phyloP scores from a whole-genome alignment of 2,329 filamentous ascomycete genomes.

The Lomentospora prolificans region DNA sequence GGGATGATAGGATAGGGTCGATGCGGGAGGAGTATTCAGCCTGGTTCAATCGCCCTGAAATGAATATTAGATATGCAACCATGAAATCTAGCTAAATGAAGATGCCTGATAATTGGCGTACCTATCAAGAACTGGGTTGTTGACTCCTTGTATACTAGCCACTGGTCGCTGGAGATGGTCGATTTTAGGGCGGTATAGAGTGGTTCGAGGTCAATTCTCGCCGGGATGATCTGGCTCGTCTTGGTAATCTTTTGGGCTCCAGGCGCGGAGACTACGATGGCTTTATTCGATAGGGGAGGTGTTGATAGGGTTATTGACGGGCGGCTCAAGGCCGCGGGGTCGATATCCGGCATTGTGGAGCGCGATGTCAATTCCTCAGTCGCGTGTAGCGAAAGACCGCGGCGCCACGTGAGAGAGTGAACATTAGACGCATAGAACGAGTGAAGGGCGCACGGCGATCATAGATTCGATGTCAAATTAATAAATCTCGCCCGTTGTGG shows the following conservation, averaged over 20 bases:
- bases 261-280: constrained; percentile 42
- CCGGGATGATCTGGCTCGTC: constrained; percentile 51
- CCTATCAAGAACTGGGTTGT: constrained; percentile 54
- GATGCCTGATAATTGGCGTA: constrained; percentile 19
- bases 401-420: constrained; percentile 30
- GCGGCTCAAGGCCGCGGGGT: constrained; percentile 58
- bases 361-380: constrained; percentile 22
- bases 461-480: constrained; percentile 25
- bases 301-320: constrained; percentile 48
- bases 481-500: constrained; percentile 35
- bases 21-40: constrained; percentile 48
- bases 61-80: not conserved
- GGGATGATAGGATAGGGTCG: constrained; percentile 48
- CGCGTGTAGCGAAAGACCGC: constrained; percentile 37
- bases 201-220: constrained; percentile 58
- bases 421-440: constrained; percentile 34
- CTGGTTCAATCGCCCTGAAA: constrained; percentile 52
- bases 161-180: constrained; percentile 50
- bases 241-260: constrained; percentile 43
- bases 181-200: constrained; percentile 53
- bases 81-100: no score
- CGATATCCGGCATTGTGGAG: constrained; percentile 55
- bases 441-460: constrained; percentile 31
- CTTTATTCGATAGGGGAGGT: constrained; percentile 47
- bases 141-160: constrained; percentile 54